Evolutionary conservation across 805 yeast genomes (phyloP), one percentile per base, ranked within the genome.

Genomic region (Yarrowia sp.): DNA sequence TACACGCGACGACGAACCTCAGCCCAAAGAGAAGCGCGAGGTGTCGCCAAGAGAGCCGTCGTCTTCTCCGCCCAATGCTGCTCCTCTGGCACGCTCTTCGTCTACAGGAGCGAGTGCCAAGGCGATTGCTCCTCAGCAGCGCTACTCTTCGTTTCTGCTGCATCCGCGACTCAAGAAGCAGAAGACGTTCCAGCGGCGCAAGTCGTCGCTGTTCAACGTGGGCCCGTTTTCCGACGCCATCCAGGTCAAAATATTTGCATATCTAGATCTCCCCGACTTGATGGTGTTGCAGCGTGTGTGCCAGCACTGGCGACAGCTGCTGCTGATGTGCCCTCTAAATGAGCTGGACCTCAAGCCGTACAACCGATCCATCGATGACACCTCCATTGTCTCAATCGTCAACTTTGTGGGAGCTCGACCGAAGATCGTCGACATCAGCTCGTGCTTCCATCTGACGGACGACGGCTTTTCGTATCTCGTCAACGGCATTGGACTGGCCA

Each of bases 391-490:
- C 12, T 76, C 80, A 44, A 85, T 88, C 62, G 83, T 87, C 0
- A 82, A 84, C 66, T 85, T 88, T 71, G 91, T 84, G 14, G 90
- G 90, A 1, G 77, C 87, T 3, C 75, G 91, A 61, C 92, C 91
- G 0, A 75, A 76, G 64, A 63, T 70, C 14, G 82, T 88, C 46
- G 81, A 87, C 67, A 78, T 88, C 16, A 84, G 90, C 21, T 84
- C 84, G 70, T 88, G 94, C 69, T 87, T 84, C 74, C 92, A 88
- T 70, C 77, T 88, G 7, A 86, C 92, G 0, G 92, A 87, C 70
- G 85, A 80, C 64, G 90, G 92, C 0, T 88, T 88, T 71, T 80
- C 84, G 46, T 84, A 84, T 68, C 76, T 88, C 77, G 83, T 87
- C 19, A 86, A 84, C 67, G 88, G 86, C 66, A 79, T 86, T 61